Conservation (phyloP, 2,329 filamentous ascomycete species). For the Nemania sp. region DNA sequence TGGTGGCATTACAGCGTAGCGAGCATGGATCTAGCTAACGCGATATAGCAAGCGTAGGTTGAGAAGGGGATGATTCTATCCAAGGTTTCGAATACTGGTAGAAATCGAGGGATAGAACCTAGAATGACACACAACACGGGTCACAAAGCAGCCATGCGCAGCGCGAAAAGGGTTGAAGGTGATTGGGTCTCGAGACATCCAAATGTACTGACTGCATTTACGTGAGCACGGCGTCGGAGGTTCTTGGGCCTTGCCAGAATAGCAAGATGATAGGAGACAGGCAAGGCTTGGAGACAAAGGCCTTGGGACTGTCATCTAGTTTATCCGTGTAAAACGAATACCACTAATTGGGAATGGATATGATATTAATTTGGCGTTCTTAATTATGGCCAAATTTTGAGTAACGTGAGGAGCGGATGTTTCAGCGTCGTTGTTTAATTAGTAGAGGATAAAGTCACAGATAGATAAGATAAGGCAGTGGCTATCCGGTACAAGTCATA, state of each 20-base stretch:
- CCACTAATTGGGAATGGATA: not conserved
- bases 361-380: not conserved
- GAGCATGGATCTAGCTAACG: not conserved
- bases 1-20: conserved; percentile 3
- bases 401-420: no score
- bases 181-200: conserved; percentile 19
- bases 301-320: not conserved
- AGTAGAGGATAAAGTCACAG: no score
- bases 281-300: not conserved
- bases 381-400: not conserved
- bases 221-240: conserved; percentile 43
- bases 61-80: not conserved
- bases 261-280: not conserved
- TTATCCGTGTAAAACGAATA: conserved; percentile 3
- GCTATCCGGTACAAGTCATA: no score
- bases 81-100: not conserved
- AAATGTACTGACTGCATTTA: conserved; percentile 41
- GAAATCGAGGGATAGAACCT: not conserved
- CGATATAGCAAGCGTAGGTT: conserved; percentile 12
- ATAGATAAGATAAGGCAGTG: no score
- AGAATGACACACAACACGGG: conserved; percentile 11
- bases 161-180: not conserved
- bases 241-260: conserved; percentile 8
- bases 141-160: conserved; percentile 1
- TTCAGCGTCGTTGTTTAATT: no score